Base-by-base conservation (phyloP, 1,284 basidiomycete genomes). In the Peniophora sp. region DNA sequence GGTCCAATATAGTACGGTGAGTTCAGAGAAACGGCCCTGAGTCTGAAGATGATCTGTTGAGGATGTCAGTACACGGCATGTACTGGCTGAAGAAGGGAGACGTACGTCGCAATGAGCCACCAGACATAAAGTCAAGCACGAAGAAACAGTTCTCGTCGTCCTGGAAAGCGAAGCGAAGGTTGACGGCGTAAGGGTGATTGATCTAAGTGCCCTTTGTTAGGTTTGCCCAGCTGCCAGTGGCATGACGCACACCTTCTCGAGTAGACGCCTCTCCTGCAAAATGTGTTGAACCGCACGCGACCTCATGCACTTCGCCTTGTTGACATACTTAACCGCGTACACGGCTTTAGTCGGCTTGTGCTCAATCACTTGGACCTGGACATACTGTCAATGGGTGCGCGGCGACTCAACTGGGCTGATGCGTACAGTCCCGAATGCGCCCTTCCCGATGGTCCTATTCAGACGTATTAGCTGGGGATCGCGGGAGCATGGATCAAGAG, bases 81-180 rank as follows among this genome's bases (percentile, higher is more conserved):
- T 23, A 34, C 38, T 5, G 17, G 22, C 23, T 41, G 24, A 39
- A 20, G 44, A 36, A 20, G 48, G 34, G 8, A 48, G n/a, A 74
- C 89, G 61, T 64, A 93, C 91, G 97, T 58, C 95, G 77, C 59
- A 98, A 68, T 69, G 97, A 94, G 9, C 95, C 95, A 22, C 95
- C 95, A 1, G 97, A 73, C 95, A 98, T 97, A 47, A 97, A 77
- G 66, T 98, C 95, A 52, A 97, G 73, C 9, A 97, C 94, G 71
- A 97, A 97, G 77, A 97, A 98, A 63, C 95, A 93, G 65, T 97
- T 97, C 63, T 94, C 89, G 62, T 98, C 95, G 63, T 98, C 95
- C 67, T 98, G 95, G 66, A 98, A 98, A 2, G 95, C 95, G 65
- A 97, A 97, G 43, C 94, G 86, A 61, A 98, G 65, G 67, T 97